Evolutionary conservation across 441 rosid genomes (phyloP), one percentile per base, ranked within the genome.

Genomic region (Arabidopsis lyrata): DNA sequence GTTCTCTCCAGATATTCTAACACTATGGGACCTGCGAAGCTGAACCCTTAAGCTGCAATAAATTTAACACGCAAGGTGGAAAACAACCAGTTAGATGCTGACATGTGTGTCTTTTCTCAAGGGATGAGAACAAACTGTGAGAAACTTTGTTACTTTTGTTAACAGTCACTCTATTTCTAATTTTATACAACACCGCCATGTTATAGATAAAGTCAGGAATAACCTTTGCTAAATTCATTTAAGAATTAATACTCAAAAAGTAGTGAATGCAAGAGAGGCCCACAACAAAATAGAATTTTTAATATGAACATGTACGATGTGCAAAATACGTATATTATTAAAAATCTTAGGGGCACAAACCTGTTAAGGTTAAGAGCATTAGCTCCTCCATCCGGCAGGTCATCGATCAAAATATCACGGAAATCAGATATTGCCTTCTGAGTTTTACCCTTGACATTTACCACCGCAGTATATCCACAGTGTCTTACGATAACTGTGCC

Each of bases 331-430:
- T 18, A 45, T 44, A 48, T 2, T 41, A 10, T 12, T 34, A 35
- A 32, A 71, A 34, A 41, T 34, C 68, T 72, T 42, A 6, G 63
- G 63, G 62, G 20, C 61, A 60, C 60, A 60, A 0, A 77, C 96
- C 93, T 90, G 70, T 90, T 90, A 69, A 88, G 87, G 76, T 88
- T 90, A 68, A 90, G 84, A 77, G 93, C 83, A 65, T 88, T 86
- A 55, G 91, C 90, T 38, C 96, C 96, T 71, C 96, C 96, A 67
- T 90, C 90, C 8, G 85, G 86, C 73, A 88, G 93, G 77, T 88
- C 91, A 80, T 88, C 90, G 32, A 88, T 78, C 72, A 83, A 85
- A 45, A 85, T 81, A 69, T 90, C 89, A 77, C 72, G 83, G 54
- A 91, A 70, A 70, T 73, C 70, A 63, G 79, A 41, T 47, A 39